Base-by-base conservation (phyloP, 441 rosid species). In the Brassica hybrid region DNA sequence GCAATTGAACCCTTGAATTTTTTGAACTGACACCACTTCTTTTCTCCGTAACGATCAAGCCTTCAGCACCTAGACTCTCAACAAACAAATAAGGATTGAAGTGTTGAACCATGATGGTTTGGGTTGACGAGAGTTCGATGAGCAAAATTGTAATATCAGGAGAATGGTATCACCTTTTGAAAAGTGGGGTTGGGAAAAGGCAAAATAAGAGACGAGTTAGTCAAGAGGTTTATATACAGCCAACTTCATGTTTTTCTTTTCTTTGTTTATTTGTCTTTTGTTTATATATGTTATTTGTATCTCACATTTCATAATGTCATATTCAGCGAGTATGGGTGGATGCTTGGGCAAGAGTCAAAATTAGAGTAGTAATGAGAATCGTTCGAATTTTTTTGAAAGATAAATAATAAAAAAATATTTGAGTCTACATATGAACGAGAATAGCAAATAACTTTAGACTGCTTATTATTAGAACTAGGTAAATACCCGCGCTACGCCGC, bases 21-120 rank as follows among this genome's bases (percentile, higher is more conserved):
- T 67, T 30, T 71, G 14, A 66, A 43, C 0, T 76, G 76, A 3
- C 76, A 65, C 80, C 80, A 77, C 10, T 19, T 14, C 80, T 77
- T 77, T 11, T 65, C 36, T 10, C 2, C 10, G 48, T 69, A 50
- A 65, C 13, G 1, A 43, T 18, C 65, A 56, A 3, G 30, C 45
- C n/a, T 54, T 67, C 41, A 38, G 17, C 72, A 66, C 54, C 73
- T 75, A 48, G 27, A 75, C 30, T 45, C 12, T 30, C 68, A 59
- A 30, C 62, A 73, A 14, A 14, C n/a, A 2, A 48, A 17, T n/a
- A 59, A 27, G 25, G 30, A n/a, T n/a, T n/a, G n/a, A n/a, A n/a
- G n/a, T n/a, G 65, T 69, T 50, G 34, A 34, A 18, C 30, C 63
- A 52, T 16, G 5, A 56, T 18, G 56, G 69, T 58, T 69, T 76